Evolutionary conservation across 176 grass and related monocot genomes (phyloP).

Genomic region (Leersia perrieri): DNA sequence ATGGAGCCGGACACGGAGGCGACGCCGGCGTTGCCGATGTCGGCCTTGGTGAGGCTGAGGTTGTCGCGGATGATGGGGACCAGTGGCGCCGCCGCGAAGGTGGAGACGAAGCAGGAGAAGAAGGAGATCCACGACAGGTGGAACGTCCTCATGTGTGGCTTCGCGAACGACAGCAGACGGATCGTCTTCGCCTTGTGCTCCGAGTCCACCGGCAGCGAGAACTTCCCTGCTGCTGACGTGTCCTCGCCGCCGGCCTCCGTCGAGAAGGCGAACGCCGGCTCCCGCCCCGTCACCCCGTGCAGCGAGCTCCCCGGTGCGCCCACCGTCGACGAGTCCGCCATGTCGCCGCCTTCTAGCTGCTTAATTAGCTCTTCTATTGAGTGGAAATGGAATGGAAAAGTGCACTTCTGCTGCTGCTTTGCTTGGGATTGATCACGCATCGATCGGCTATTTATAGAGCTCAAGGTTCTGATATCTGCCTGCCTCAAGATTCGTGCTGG

Average conservation of each 20-base stretch:
- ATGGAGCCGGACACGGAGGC: slow-evolving; percentile 86
- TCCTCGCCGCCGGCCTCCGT: not conserved
- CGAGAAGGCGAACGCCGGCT: slow-evolving; percentile 55
- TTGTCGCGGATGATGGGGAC: slow-evolving; percentile 85
- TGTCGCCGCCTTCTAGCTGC: not conserved
- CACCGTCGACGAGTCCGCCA: not conserved
- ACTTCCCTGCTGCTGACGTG: slow-evolving; percentile 20
- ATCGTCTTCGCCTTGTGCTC: slow-evolving; percentile 80
- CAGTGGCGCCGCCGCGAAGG: slow-evolving; percentile 56
- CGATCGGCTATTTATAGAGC: not conserved
- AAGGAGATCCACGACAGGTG: slow-evolving; percentile 93
- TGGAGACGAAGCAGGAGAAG: slow-evolving; percentile 94
- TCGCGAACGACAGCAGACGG: slow-evolving; percentile 64
- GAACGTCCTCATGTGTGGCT: slow-evolving; percentile 76
- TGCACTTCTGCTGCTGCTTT: too few relatives aligned
- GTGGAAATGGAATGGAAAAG: too few relatives aligned
- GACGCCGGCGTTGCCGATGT: slow-evolving; percentile 86
- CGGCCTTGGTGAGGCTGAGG: slow-evolving; percentile 59
- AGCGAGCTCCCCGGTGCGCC: slow-evolving; percentile 64
- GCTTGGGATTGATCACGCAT: slow-evolving; percentile 23
- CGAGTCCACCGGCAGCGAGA: slow-evolving; percentile 73
- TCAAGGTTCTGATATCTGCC: not conserved
- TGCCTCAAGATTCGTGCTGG: not conserved
- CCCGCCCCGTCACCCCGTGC: slow-evolving; percentile 60
- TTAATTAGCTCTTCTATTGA: too few relatives aligned